Base-by-base conservation (phyloP, 192 early-diverging fungal genomes). In the Linnemannia hyalina region DNA sequence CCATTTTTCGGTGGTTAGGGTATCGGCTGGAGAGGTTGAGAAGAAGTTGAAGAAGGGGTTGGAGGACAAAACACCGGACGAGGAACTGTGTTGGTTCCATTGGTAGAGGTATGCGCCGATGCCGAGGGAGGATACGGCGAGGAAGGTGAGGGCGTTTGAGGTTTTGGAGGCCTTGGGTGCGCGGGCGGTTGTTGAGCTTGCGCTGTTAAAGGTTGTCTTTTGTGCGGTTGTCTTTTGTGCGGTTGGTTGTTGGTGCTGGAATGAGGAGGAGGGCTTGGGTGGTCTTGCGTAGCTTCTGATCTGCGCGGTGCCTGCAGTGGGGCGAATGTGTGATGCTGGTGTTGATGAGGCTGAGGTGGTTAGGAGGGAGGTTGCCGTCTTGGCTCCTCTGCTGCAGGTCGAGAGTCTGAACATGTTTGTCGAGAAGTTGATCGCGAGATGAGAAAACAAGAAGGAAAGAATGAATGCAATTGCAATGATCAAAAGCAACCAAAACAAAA, bases 1-100 rank as follows among this genome's bases (percentile, higher is more conserved):
- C 88, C 92, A 95, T 35, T 80, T 75, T 4, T 89, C 83, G 15
- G 85, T 89, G 20, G 86, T 83, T 3, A 93, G 83, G 0, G 81
- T 72, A 36, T 88, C 85, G 1, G 74, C 1, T 10, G 70, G 13
- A 9, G 40, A 36, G 41, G 65, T 16, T 0, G 72, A 52, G 70
- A 47, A 76, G 38, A 79, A 63, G 42, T 63, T 38, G n/a, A 55
- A 52, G 54, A 68, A 57, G 9, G 74, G 20, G 32, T 55, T n/a
- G 20, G 42, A 42, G 22, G 69, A 41, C 35, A 38, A 49, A 36
- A 79, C 42, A 22, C 70, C 47, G 36, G 42, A 40, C 22, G 68
- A 57, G 9, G 75, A 55, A 2, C 79, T 68, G 29, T 73, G 40
- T 38, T 78, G 78, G 42, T 83, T 77, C 82, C 70, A 78, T 47